Evolutionary conservation across 805 yeast genomes (phyloP).

Genomic region (Suhomyces vadensis): DNA sequence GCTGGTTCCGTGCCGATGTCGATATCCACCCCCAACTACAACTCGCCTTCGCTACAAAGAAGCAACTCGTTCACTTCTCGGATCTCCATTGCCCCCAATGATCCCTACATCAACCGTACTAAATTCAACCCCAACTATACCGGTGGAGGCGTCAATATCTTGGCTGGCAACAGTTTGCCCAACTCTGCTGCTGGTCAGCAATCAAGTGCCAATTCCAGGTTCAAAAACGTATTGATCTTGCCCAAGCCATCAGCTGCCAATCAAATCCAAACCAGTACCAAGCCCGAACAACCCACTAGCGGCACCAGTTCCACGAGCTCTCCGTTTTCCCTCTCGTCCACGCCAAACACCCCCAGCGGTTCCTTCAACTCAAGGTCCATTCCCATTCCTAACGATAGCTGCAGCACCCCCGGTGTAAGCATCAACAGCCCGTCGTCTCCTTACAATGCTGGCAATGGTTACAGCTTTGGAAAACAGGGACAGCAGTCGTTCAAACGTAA

Average conservation of each 20-base stretch:
- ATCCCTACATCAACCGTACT: background rate
- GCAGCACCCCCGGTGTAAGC: conserved; percentile 5
- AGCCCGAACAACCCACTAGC: background rate
- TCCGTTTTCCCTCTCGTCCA: conserved; percentile 11
- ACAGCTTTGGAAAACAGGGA: conserved; percentile 1
- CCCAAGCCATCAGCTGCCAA: conserved; percentile 35
- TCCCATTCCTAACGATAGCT: conserved; percentile 27
- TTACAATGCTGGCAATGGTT: conserved; percentile 15
- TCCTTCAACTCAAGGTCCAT: conserved; percentile 24
- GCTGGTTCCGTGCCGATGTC: conserved; percentile 4
- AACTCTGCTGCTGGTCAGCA: conserved; percentile 1
- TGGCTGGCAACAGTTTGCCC: background rate
- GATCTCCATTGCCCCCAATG: conserved; percentile 6
- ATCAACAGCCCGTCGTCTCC: conserved; percentile 26
- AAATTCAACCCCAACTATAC: conserved; percentile 10
- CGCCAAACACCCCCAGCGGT: conserved; percentile 17
- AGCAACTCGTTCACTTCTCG: conserved; percentile 6
- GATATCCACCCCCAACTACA: background rate
- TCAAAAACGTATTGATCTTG: conserved; percentile 41
- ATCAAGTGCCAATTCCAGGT: conserved; percentile 17
- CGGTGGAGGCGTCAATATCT: background rate
- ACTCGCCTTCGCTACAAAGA: conserved; percentile 5
- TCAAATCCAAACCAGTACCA: conserved; percentile 3
- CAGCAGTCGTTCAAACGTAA: conserved; percentile 42
- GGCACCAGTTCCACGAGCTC: conserved; percentile 7